phyloP scores from a whole-genome alignment of 2,329 filamentous ascomycete species.

The Gremmenia infestans region DNA sequence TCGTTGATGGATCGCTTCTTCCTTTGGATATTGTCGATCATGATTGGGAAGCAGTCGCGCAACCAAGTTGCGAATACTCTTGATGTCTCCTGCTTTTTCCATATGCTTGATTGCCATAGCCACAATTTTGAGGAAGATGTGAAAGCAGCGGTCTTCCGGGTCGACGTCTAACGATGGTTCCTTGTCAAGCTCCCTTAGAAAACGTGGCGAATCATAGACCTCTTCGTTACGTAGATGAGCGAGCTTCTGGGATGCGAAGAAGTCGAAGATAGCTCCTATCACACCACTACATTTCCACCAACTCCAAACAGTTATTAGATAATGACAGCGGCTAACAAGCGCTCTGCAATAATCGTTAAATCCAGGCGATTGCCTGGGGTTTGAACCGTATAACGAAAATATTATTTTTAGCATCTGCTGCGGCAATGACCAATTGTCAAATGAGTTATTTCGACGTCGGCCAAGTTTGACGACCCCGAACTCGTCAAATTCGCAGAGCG shows the following conservation, averaged over 20 bases:
- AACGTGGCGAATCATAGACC: slow-evolving; percentile 54
- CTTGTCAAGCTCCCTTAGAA: slow-evolving; percentile 50
- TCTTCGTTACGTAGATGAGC: slow-evolving; percentile 62
- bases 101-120: slow-evolving; percentile 52
- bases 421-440: slow-evolving; percentile 58
- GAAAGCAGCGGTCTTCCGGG: slow-evolving; percentile 57
- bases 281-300: slow-evolving; percentile 53
- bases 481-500: slow-evolving; percentile 55
- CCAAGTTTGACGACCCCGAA: slow-evolving; percentile 44
- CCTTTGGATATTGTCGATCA: slow-evolving; percentile 58
- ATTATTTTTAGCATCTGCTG: slow-evolving; percentile 53
- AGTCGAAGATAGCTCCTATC: slow-evolving; percentile 60
- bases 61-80: slow-evolving; percentile 57
- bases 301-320: slow-evolving; percentile 60
- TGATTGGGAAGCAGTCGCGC: slow-evolving; percentile 61
- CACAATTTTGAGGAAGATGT: slow-evolving; percentile 61
- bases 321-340: slow-evolving; percentile 55
- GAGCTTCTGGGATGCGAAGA: slow-evolving; percentile 59
- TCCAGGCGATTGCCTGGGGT: slow-evolving; percentile 49
- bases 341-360: slow-evolving; percentile 63
- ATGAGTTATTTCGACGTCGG: slow-evolving; percentile 32
- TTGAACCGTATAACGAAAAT: slow-evolving; percentile 53
- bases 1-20: slow-evolving; percentile 52
- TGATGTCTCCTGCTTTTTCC: slow-evolving; percentile 41
- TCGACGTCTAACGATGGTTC: slow-evolving; percentile 44